Percentiles rank a stretch among this genome's conserved stretches.
Conservation (phyloP, 2,329 filamentous ascomycete genomes). For the Cladosporium sp. region DNA sequence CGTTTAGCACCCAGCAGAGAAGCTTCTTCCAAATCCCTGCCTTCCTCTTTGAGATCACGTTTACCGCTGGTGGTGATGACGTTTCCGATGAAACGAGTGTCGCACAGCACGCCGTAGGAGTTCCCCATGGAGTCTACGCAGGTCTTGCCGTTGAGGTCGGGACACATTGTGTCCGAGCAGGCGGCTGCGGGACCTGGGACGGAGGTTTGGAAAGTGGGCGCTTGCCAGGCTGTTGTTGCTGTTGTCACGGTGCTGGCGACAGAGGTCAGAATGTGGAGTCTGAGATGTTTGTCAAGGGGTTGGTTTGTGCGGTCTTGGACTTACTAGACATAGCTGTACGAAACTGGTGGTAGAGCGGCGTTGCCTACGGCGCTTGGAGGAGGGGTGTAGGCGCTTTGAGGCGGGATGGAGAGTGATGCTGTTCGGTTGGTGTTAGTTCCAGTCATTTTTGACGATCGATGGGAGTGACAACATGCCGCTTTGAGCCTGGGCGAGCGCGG, state of each 20-base stretch:
- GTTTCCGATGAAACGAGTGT: constrained; percentile 17
- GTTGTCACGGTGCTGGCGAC: constrained; percentile 15
- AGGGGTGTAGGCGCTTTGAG: background rate
- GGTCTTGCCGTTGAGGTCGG: constrained; percentile 10
- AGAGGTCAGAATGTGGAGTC: background rate
- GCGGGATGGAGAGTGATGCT: background rate
- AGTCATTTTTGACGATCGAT: too few relatives aligned
- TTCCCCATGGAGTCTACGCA: constrained; percentile 16
- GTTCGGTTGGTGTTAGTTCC: background rate
- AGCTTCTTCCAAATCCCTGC: constrained; percentile 9
- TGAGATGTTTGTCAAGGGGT: too few relatives aligned
- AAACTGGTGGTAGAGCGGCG: constrained; percentile 1
- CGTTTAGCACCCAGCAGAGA: constrained; percentile 3
- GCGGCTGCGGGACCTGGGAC: constrained; percentile 8
- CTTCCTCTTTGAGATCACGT: constrained; percentile 11
- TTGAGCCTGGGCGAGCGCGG: background rate
- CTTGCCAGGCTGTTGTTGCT: constrained; percentile 16
- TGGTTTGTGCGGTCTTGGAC: background rate
- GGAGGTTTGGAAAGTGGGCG: constrained; percentile 16
- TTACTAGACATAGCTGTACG: constrained; percentile 15
- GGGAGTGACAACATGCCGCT: background rate
- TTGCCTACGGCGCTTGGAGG: background rate
- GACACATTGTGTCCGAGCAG: constrained; percentile 19
- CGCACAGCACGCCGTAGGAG: constrained; percentile 20
- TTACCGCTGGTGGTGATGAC: constrained; percentile 20